Percentiles rank a stretch among this genome's conserved stretches.
Evolutionary conservation across 192 early-diverging fungal genomes (phyloP).

Genomic region (Dimargaris xerosporica): DNA sequence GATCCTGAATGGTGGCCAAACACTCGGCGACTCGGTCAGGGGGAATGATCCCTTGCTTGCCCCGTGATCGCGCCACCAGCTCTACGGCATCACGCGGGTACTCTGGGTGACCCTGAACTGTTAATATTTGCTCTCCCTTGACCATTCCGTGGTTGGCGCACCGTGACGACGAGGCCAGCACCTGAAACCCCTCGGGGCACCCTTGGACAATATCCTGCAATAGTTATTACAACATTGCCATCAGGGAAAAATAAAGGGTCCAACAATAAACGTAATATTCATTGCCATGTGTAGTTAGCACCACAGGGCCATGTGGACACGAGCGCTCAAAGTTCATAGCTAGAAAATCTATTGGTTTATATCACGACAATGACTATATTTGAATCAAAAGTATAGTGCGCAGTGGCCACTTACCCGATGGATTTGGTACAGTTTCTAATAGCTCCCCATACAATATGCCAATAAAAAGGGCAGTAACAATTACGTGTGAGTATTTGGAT

Average conservation of each 20-base stretch:
- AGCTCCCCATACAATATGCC: neutral
- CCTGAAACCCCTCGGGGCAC: conserved; percentile 28
- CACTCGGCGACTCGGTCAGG: neutral
- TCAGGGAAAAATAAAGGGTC: too few relatives aligned
- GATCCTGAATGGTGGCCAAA: neutral
- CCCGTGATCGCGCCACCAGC: conserved; percentile 21
- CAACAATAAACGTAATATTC: too few relatives aligned
- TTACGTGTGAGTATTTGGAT: neutral
- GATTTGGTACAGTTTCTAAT: too few relatives aligned
- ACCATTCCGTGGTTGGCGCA: conserved; percentile 47
- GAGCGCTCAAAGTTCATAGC: too few relatives aligned
- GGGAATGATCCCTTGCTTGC: conserved; percentile 3
- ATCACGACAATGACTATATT: too few relatives aligned
- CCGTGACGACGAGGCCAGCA: conserved; percentile 31
- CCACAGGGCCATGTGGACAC: too few relatives aligned
- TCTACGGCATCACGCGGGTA: conserved; percentile 28
- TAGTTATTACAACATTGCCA: too few relatives aligned
- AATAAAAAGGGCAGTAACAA: neutral
- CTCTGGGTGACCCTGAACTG: conserved; percentile 62
- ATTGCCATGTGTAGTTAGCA: too few relatives aligned
- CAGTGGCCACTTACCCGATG: too few relatives aligned
- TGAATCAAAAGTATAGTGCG: too few relatives aligned
- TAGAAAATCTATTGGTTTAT: too few relatives aligned
- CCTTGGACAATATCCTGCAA: conserved; percentile 2
- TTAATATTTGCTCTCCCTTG: conserved; percentile 35